Percentiles rank a stretch among this genome's conserved stretches.
These are phyloP conservation scores for Paraphoma sp. DNA, from an alignment of 2,329 filamentous ascomycete species.

Conservation along the genomic window DNA sequence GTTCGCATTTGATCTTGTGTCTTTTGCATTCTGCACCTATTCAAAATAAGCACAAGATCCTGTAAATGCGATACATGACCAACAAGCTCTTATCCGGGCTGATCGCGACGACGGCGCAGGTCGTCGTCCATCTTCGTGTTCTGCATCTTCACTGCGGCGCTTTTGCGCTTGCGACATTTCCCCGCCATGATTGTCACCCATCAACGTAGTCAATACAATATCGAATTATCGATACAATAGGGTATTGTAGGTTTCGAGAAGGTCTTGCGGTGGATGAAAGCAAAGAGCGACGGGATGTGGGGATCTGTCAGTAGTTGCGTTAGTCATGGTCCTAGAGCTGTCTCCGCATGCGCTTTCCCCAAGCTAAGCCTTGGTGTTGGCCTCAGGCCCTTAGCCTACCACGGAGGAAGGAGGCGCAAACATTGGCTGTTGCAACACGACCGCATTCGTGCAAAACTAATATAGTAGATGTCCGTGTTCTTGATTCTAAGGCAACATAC, in stretches of 20 bases:
- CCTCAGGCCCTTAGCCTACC: background rate
- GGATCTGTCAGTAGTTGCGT: background rate
- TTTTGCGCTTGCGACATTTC: constrained; percentile 64
- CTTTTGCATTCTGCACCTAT: constrained; percentile 44
- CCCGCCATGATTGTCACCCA: constrained; percentile 59
- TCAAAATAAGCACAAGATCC: background rate
- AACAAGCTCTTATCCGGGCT: constrained; percentile 37
- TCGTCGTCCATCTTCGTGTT: constrained; percentile 35
- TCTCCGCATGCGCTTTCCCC: constrained; percentile 5
- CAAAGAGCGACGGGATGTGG: background rate
- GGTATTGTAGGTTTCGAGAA: background rate
- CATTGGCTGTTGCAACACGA: no score
- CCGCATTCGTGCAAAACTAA: background rate
- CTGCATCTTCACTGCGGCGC: constrained; percentile 37
- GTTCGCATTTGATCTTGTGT: constrained; percentile 46
- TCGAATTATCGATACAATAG: background rate
- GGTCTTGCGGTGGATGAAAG: no score
- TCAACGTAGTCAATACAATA: constrained; percentile 1
- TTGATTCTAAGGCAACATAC: constrained; percentile 8
- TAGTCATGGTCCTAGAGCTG: background rate
- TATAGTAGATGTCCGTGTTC: background rate
- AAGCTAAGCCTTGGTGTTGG: constrained; percentile 1
- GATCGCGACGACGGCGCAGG: constrained; percentile 28
- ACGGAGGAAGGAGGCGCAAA: background rate
- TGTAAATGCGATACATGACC: constrained; percentile 1